Conservation (phyloP, 2,329 filamentous ascomycete species). For the Madurella mycetomatis region DNA sequence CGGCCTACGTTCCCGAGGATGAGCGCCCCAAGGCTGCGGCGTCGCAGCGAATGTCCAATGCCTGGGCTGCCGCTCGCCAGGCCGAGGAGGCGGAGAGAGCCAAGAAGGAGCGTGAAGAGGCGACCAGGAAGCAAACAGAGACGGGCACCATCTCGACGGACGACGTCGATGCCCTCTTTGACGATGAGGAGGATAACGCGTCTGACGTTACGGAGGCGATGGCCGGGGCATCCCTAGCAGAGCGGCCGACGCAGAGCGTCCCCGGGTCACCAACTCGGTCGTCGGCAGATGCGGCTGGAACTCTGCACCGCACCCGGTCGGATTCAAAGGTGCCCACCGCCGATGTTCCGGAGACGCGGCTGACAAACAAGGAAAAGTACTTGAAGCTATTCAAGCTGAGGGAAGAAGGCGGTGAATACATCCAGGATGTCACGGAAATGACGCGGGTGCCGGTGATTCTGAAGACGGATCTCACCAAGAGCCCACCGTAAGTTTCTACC, state of each 20-base stretch:
- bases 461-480: conserved; percentile 98
- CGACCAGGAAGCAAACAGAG: conserved; percentile 87
- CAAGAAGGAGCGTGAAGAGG: conserved; percentile 84
- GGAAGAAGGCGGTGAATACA: conserved; percentile 91
- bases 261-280: conserved; percentile 84
- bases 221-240: conserved; percentile 81
- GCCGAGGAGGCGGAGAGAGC: conserved; percentile 77
- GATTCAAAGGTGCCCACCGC: conserved; percentile 82
- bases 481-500: conserved; percentile 80
- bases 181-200: conserved; percentile 82
- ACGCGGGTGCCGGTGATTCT: conserved; percentile 94
- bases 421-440: conserved; percentile 98
- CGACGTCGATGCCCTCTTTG: conserved; percentile 92
- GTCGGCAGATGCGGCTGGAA: conserved; percentile 58
- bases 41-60: conserved; percentile 69
- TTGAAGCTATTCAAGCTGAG: conserved; percentile 81
- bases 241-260: conserved; percentile 91
- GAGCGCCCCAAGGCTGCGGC: conserved; percentile 82
- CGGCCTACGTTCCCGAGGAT: conserved; percentile 92
- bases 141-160: conserved; percentile 91
- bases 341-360: conserved; percentile 71
- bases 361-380: conserved; percentile 96
- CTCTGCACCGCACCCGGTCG: conserved; percentile 82
- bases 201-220: conserved; percentile 88
- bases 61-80: conserved; percentile 70